Percentiles rank a stretch among this genome's conserved stretches.
Conservation (phyloP, 1,139 yeast genomes). For the Taphrina communis region DNA sequence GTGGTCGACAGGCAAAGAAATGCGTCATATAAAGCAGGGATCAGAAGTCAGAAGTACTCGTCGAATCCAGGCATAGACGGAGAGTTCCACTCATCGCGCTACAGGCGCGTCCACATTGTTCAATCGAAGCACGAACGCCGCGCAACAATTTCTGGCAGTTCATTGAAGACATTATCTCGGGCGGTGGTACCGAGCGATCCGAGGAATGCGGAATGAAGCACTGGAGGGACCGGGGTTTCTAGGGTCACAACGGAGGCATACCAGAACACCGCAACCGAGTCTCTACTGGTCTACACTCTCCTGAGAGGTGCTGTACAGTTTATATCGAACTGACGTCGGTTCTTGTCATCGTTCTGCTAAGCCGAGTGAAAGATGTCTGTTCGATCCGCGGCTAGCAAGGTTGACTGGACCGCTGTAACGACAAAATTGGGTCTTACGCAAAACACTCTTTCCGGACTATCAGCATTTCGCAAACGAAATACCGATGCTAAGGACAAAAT, state of each 20-base stretch:
- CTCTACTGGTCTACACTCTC: neutral
- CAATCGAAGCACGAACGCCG: constrained; percentile 3
- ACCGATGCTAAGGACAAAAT: constrained; percentile 93
- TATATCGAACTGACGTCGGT: neutral
- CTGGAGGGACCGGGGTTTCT: neutral
- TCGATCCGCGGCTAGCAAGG: constrained; percentile 46
- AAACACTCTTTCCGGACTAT: constrained; percentile 81
- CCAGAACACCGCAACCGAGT: neutral
- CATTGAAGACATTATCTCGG: neutral
- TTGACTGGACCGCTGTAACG: constrained; percentile 93
- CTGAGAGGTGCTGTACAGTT: neutral
- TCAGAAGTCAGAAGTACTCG: too few species aligned
- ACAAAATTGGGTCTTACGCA: constrained; percentile 92
- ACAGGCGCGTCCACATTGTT: neutral
- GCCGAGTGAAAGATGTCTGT: constrained; percentile 29
- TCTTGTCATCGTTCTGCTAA: neutral
- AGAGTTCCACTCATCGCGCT: neutral
- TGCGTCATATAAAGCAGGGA: too few species aligned
- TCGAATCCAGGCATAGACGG: too few species aligned
- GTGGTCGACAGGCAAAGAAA: too few species aligned
- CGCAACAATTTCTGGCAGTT: constrained; percentile 4
- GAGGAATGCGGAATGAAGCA: neutral
- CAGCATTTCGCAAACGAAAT: constrained; percentile 96
- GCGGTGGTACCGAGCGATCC: neutral
- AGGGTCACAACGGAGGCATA: neutral